Evolutionary conservation across 2,329 filamentous ascomycete species (phyloP).

Genomic region (Exophiala spinifera): DNA sequence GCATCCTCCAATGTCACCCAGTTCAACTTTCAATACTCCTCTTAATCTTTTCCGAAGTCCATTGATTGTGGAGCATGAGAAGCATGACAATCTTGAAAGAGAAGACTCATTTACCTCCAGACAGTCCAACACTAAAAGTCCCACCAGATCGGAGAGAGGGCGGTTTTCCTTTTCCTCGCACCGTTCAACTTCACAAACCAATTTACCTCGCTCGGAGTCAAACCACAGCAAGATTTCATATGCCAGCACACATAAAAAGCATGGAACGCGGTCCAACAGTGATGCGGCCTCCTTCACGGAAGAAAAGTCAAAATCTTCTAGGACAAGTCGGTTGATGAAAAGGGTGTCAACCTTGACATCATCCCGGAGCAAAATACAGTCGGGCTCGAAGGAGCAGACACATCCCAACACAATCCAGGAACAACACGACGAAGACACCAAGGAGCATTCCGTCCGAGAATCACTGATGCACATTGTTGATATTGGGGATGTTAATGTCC

Average conservation of each 20-base stretch:
- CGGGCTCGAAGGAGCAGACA: conserved; percentile 41
- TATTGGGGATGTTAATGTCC: conserved; percentile 89
- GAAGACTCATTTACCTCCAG: conserved; percentile 24
- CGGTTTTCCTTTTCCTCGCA: conserved; percentile 42
- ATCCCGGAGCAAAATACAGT: conserved; percentile 39
- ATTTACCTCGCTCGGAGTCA: conserved; percentile 38
- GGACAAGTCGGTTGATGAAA: conserved; percentile 62
- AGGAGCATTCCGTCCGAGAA: conserved; percentile 16
- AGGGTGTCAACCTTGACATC: conserved; percentile 61
- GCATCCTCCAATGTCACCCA: conserved; percentile 21
- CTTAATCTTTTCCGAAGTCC: conserved; percentile 54
- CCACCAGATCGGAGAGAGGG: conserved; percentile 33
- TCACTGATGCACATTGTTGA: conserved; percentile 57
- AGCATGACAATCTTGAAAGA: conserved; percentile 36
- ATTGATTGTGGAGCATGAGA: conserved; percentile 64
- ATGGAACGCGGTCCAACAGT: conserved; percentile 36
- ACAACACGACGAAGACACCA: conserved; percentile 27
- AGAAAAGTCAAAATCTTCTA: conserved; percentile 53
- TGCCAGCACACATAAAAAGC: conserved; percentile 39
- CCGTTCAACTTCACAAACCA: conserved; percentile 35
- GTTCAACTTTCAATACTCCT: conserved; percentile 21
- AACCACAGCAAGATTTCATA: conserved; percentile 39
- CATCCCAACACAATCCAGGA: conserved; percentile 38
- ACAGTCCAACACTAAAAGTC: conserved; percentile 22
- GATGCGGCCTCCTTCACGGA: conserved; percentile 37